A percentile compares a stretch with the other conserved stretches of the same genome.
These are phyloP conservation scores for Skeletonema tropicum DNA, from an alignment of 108 stramenopile species.

Conservation along the genomic window DNA sequence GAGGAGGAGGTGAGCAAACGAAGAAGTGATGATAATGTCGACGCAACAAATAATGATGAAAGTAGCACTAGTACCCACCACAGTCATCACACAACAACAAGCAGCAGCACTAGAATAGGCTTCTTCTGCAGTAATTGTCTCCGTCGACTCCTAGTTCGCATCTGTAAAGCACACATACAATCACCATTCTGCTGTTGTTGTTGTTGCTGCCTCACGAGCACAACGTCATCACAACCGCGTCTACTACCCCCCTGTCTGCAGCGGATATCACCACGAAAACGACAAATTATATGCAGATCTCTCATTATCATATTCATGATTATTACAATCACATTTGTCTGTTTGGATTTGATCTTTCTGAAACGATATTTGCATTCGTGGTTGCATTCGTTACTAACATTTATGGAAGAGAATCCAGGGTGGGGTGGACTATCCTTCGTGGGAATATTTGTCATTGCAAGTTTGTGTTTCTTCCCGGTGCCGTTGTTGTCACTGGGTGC, in stretches of 20 bases:
- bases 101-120: not conserved
- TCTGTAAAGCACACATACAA: not conserved
- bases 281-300: slow-evolving; percentile 27
- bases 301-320: slow-evolving; percentile 52
- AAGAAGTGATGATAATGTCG: not conserved
- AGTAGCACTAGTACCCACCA: not conserved
- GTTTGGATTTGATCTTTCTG: slow-evolving; percentile 40
- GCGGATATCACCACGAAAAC: slow-evolving; percentile 19
- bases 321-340: slow-evolving; percentile 44
- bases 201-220: too few relatives aligned
- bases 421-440: slow-evolving; percentile 37
- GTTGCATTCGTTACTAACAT: slow-evolving; percentile 24
- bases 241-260: slow-evolving; percentile 5
- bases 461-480: slow-evolving; percentile 45
- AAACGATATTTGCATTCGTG: slow-evolving; percentile 39
- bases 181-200: not conserved
- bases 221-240: too few relatives aligned
- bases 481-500: slow-evolving; percentile 36
- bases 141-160: not conserved
- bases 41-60: not conserved
- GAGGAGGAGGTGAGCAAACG: not conserved
- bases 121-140: not conserved
- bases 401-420: slow-evolving; percentile 22
- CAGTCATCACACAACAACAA: not conserved
- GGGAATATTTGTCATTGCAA: slow-evolving; percentile 29